Percentiles rank a stretch among this genome's conserved stretches.
Conservation (phyloP, 2,329 filamentous ascomycete genomes). For the Penicillium concentricum region DNA sequence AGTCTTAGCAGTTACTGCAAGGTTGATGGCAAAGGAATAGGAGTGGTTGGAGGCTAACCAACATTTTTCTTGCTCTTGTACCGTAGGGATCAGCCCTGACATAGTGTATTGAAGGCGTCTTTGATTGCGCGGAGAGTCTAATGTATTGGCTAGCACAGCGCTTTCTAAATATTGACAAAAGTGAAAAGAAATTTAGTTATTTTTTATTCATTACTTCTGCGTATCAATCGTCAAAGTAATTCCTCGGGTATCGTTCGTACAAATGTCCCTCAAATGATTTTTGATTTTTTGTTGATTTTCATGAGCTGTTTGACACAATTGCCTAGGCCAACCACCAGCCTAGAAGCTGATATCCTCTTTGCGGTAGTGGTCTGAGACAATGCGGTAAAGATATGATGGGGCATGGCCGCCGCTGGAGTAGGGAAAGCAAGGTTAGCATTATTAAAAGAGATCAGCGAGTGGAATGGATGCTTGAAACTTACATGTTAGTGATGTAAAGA, state of each 20-base stretch:
- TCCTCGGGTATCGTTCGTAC: constrained; percentile 25
- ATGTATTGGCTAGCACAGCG: neutral
- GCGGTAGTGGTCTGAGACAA: constrained; percentile 65
- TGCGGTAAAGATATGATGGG: constrained; percentile 63
- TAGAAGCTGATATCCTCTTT: constrained; percentile 59
- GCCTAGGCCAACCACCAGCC: neutral
- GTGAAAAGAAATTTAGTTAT: neutral
- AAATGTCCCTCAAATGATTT: constrained; percentile 5
- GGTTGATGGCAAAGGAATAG: too few species aligned
- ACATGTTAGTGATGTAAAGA: constrained; percentile 74
- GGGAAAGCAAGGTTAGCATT: constrained; percentile 15
- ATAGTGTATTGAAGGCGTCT: too few species aligned
- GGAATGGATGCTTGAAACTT: constrained; percentile 37
- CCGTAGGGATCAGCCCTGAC: too few species aligned
- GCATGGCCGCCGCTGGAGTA: constrained; percentile 57
- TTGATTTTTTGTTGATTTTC: constrained; percentile 2
- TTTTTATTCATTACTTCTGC: constrained; percentile 11
- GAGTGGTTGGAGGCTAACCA: too few species aligned
- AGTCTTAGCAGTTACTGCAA: too few species aligned
- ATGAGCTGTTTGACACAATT: neutral
- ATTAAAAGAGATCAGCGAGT: neutral
- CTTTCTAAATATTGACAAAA: neutral
- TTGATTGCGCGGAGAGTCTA: too few species aligned
- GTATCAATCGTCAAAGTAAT: constrained; percentile 21
- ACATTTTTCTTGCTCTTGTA: too few species aligned